phyloP scores from a whole-genome alignment of 1,139 yeast genomes.

The Geotrichum histeridarum region DNA sequence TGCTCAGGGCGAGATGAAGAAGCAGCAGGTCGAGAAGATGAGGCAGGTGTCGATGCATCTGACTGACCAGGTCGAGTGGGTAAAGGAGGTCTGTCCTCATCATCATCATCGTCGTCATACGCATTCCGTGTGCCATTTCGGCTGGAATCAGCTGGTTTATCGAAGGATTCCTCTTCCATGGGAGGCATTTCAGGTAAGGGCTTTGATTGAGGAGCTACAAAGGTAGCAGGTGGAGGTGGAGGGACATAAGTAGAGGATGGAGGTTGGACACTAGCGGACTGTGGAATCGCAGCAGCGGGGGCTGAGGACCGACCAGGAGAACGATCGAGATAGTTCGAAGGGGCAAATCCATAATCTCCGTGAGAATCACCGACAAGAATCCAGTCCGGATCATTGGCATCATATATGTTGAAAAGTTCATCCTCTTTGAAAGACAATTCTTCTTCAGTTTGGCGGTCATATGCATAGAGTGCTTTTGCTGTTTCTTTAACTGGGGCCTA shows the following conservation, averaged over 20 bases:
- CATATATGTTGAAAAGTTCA: constrained; percentile 67
- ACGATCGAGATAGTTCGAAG: constrained; percentile 80
- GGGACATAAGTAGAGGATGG: background rate
- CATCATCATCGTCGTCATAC: background rate
- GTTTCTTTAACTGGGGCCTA: constrained; percentile 47
- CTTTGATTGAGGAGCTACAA: constrained; percentile 18
- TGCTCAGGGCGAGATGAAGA: constrained; percentile 22
- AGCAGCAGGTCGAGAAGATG: constrained; percentile 23
- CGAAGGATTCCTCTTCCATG: constrained; percentile 1
- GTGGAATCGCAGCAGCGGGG: constrained; percentile 8
- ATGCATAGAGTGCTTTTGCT: constrained; percentile 77
- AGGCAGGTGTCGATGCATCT: constrained; percentile 11
- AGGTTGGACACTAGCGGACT: constrained; percentile 2
- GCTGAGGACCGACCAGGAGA: constrained; percentile 17
- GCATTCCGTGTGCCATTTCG: background rate
- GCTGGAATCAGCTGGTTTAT: background rate
- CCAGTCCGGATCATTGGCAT: constrained; percentile 90
- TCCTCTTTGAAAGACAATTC: constrained; percentile 80
- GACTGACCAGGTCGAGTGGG: background rate
- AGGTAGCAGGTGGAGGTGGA: constrained; percentile 14
- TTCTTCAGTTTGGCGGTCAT: constrained; percentile 89
- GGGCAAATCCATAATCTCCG: constrained; percentile 73
- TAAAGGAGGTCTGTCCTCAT: constrained; percentile 7
- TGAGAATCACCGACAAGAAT: constrained; percentile 59
- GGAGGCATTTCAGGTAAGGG: constrained; percentile 25